Evolutionary conservation across 2,329 filamentous ascomycete species (phyloP), one percentile per base, ranked within the genome.

Genomic region (Apiospora rasikravindrae): DNA sequence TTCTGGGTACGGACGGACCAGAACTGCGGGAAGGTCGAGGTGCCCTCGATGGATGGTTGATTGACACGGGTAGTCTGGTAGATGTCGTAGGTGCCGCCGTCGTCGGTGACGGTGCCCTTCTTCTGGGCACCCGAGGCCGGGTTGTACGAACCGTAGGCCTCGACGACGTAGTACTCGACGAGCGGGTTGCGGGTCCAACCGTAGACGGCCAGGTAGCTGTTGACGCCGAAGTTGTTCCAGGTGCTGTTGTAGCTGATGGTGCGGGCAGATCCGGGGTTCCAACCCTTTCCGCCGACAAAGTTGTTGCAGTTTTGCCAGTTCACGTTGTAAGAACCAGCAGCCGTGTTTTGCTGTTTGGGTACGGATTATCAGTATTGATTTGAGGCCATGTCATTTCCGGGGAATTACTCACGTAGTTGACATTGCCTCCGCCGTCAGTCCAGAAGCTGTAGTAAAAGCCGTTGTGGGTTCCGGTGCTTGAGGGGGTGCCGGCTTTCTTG

Each of bases 361-460:
- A 40, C 40, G 24, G 42, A 4, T 6, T 22, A 19, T 68, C 40
- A 68, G 66, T 24, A 14, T 19, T 29, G 11, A 10, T 1, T 13
- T 8, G 24, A 11, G 4, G 40, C 13, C n/a, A 4, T 10, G 6
- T 29, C 11, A 6, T 37, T 37, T 37, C 4, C n/a, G 42, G 26
- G 42, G 4, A n/a, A 29, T 16, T 7, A 45, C 44, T 45, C 24
- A 68, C 66, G 83, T 90, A 91, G 69, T 82, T 86, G 22, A 88
- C 86, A 66, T 81, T 78, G 33, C 83, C 85, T n/a, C 80, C 83
- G n/a, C 86, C 86, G 73, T 91, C 89, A 61, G 84, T 73, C 68
- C 88, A 91, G 83, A 86, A 90, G 19, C 87, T 89, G 81, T 88
- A 91, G 84, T 87, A 91, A 83, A 86, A 91, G 74, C 88, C 88